Base-by-base conservation (phyloP, 805 yeast species). In the Wickerhamiella alocasiicola region DNA sequence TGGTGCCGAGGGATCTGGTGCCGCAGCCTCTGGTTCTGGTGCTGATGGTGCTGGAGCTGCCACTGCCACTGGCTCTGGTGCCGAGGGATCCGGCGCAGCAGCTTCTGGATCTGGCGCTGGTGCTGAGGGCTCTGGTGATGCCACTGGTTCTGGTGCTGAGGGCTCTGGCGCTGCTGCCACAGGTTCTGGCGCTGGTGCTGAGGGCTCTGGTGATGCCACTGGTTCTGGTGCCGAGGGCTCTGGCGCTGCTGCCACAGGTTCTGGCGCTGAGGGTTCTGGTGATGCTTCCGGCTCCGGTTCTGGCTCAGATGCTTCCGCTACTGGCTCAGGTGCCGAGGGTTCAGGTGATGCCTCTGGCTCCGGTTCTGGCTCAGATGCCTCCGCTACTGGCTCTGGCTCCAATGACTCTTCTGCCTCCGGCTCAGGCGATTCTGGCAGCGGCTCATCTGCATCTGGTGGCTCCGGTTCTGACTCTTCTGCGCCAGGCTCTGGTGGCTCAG, bases 101-200 rank as follows among this genome's bases (percentile, higher is more conserved):
- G 40, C 24, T 13, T 37, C 41, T 27, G 33, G 18, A 18, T 13
- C 33, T 18, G 31, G 34, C 20, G 18, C 38, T 32, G 39, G 16
- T 21, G 24, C 40, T 30, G 34, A 16, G 18, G 29, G 13, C 27
- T 23, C 41, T 25, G 23, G 4, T 5, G 19, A 19, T 20, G 39
- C 26, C 20, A 9, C 23, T 20, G 32, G 20, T 13, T 20, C 32
- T n/a, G 39, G 21, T 21, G n/a, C 33, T 4, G 27, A 18, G 17
- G 39, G 20, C 39, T 17, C 30, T 17, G 24, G 16, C 13, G 12
- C 21, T 19, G 12, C 15, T 11, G 30, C 13, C 9, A 19, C 39
- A 18, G 31, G 39, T 17, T 36, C 39, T 27, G 39, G 25, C 19
- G n/a, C 31, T 36, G 31, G 26, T 27, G 18, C 34, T 15, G 40